Conservation (phyloP, 1,284 basidiomycete genomes). For the Singerocomus rubriflavus region DNA sequence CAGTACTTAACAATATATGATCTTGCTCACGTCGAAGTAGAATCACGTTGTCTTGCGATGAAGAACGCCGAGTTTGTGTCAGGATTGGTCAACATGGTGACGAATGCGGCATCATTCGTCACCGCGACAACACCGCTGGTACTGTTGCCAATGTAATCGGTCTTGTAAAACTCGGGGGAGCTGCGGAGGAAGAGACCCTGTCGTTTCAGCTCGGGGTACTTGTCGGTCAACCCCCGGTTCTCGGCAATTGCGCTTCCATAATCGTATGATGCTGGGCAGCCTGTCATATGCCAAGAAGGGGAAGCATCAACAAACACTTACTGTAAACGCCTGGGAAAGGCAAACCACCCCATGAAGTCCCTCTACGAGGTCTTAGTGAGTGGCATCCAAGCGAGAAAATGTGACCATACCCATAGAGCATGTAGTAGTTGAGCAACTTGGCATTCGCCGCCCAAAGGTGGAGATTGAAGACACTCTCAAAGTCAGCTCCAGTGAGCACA, state of each 20-base stretch:
- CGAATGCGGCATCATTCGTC: constrained; percentile 51
- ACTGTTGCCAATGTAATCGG: constrained; percentile 66
- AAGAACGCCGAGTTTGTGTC: constrained; percentile 66
- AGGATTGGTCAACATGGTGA: constrained; percentile 65
- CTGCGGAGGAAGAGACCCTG: constrained; percentile 74
- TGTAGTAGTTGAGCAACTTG: constrained; percentile 76
- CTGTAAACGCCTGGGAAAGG: constrained; percentile 67
- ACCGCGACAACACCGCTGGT: constrained; percentile 48
- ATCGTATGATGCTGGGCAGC: constrained; percentile 54
- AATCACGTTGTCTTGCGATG: constrained; percentile 63
- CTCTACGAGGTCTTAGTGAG: constrained; percentile 39
- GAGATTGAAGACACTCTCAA: constrained; percentile 72
- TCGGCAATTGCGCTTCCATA: constrained; percentile 69
- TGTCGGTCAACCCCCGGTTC: constrained; percentile 62
- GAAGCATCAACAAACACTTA: constrained; percentile 14
- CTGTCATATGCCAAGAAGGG: constrained; percentile 6
- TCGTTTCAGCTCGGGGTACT: constrained; percentile 72
- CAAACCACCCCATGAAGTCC: constrained; percentile 76
- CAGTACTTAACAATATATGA: not conserved
- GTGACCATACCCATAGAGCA: constrained; percentile 63
- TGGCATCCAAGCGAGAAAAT: not conserved
- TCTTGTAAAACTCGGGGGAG: constrained; percentile 73
- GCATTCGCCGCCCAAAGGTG: constrained; percentile 75
- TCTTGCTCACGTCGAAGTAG: constrained; percentile 59
- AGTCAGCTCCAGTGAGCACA: constrained; percentile 63